Evolutionary conservation across 192 early-diverging fungal genomes (phyloP).

Genomic region (Phycomyces blakesleeanus): DNA sequence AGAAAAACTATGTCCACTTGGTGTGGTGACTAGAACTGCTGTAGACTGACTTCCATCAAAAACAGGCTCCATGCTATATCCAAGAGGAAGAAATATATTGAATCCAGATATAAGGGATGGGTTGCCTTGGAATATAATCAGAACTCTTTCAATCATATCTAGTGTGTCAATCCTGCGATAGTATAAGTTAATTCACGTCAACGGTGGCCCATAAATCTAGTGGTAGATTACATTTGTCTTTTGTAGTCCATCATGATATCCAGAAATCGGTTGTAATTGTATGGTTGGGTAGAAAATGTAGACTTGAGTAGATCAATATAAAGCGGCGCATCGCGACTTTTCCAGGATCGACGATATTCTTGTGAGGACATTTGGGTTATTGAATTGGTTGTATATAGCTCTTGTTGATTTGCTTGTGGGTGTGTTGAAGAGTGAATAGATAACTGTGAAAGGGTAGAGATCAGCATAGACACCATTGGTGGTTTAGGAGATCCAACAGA

Average conservation of each 20-base stretch:
- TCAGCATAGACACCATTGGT: no score
- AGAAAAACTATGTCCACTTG: slow-evolving; percentile 45
- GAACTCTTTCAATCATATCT: slow-evolving; percentile 92
- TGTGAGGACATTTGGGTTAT: no score
- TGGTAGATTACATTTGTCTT: slow-evolving; percentile 65
- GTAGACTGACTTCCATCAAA: slow-evolving; percentile 64
- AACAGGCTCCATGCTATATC: slow-evolving; percentile 87
- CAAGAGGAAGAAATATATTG: slow-evolving; percentile 95
- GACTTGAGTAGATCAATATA: slow-evolving; percentile 93
- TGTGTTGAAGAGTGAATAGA: no score
- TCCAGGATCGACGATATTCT: no score
- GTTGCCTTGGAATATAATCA: slow-evolving; percentile 81
- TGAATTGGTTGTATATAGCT: no score
- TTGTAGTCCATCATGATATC: slow-evolving; percentile 99
- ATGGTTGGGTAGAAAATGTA: slow-evolving; percentile 84
- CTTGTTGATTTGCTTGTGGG: no score
- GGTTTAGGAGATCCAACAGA: no score
- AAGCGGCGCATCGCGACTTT: slow-evolving; percentile 68
- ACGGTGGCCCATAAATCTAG: not conserved
- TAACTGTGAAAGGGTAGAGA: no score
- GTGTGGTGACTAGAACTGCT: slow-evolving; percentile 82
- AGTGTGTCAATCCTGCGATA: slow-evolving; percentile 69
- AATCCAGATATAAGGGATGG: slow-evolving; percentile 89
- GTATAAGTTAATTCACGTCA: not conserved
- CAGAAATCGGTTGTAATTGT: slow-evolving; percentile 93